Percentiles rank a stretch among this genome's conserved stretches.
Conservation (phyloP, 257 asterid species). For the Solanum phureja region DNA sequence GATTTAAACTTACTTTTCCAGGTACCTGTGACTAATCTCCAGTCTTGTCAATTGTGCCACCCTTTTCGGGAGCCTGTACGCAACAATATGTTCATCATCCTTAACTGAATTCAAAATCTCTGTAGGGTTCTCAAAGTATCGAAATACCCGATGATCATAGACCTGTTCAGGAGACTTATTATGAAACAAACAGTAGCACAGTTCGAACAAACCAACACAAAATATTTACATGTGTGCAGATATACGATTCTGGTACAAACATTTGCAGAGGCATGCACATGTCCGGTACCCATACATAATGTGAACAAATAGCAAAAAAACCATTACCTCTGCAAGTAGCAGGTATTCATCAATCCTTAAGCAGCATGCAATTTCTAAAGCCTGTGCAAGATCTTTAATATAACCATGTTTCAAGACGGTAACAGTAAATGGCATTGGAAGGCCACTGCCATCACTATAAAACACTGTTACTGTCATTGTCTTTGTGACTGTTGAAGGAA, state of each 20-base stretch:
- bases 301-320: background rate
- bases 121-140: constrained; percentile 71
- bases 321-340: constrained; percentile 82
- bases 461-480: constrained; percentile 70
- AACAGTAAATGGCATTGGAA: constrained; percentile 89
- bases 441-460: constrained; percentile 79
- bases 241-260: background rate
- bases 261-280: background rate
- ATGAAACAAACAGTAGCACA: constrained; percentile 5
- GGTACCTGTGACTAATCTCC: constrained; percentile 71
- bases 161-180: constrained; percentile 31
- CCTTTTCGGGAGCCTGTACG: constrained; percentile 68
- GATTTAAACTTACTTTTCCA: constrained; percentile 48
- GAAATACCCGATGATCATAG: constrained; percentile 67
- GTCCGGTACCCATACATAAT: background rate
- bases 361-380: constrained; percentile 59
- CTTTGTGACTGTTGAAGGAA: constrained; percentile 85
- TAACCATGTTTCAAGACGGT: constrained; percentile 68
- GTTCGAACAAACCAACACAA: constrained; percentile 2
- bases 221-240: background rate
- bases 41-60: constrained; percentile 48
- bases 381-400: constrained; percentile 72
- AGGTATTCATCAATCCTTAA: constrained; percentile 62
- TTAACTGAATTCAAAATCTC: constrained; percentile 57
- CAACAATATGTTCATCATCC: constrained; percentile 91